phyloP scores from a whole-genome alignment of 805 yeast genomes.

The Maudiozyma saulgeensis region DNA sequence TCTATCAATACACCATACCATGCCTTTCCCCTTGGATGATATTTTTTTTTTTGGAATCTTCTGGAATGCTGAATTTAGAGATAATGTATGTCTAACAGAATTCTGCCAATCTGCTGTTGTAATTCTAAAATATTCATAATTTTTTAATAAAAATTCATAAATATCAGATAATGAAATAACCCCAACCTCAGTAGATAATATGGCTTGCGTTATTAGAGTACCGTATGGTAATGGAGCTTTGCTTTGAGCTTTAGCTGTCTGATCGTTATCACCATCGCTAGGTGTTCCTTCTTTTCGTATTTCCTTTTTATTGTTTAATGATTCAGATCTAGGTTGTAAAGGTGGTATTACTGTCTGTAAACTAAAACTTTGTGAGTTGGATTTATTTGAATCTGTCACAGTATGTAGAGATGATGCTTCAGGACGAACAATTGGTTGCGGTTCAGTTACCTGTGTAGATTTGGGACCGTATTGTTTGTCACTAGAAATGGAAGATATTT shows the following conservation, averaged over 20 bases:
- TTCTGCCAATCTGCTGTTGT: slow-evolving; percentile 97
- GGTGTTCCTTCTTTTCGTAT: background rate
- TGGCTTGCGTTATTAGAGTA: slow-evolving; percentile 95
- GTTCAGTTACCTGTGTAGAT: background rate
- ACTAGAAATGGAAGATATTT: background rate
- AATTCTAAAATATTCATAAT: slow-evolving; percentile 80
- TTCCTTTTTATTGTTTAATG: background rate
- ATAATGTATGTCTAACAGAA: slow-evolving; percentile 88
- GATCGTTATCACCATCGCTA: background rate
- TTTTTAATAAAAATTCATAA: slow-evolving; percentile 76
- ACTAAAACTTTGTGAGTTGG: background rate
- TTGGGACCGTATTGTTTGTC: background rate
- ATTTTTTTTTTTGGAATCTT: slow-evolving; percentile 88
- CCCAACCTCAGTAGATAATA: slow-evolving; percentile 75
- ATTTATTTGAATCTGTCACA: too few species aligned
- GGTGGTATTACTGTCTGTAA: background rate
- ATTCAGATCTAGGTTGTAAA: background rate
- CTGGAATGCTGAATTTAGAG: slow-evolving; percentile 91
- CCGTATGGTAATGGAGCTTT: slow-evolving; percentile 93
- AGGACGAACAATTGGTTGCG: too few species aligned
- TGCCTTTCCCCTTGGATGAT: slow-evolving; percentile 93
- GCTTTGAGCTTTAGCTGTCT: slow-evolving; percentile 32
- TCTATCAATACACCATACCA: slow-evolving; percentile 95
- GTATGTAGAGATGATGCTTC: too few species aligned
- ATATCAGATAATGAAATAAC: slow-evolving; percentile 82